Base-by-base conservation (phyloP, 2,329 filamentous ascomycete species). In the Trichoderma gracile region DNA sequence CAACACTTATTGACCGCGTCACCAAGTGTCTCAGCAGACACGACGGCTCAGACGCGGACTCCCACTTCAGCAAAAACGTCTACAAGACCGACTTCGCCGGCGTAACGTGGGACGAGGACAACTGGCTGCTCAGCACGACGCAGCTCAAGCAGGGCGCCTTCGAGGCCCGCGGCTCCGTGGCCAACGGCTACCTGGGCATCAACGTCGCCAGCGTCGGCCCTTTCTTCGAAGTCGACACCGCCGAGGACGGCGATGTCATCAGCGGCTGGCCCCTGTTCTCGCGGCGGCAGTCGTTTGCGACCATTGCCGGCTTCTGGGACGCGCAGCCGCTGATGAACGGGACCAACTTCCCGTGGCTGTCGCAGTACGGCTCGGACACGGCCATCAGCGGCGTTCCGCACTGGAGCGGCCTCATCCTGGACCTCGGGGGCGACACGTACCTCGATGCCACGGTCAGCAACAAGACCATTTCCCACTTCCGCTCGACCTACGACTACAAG, bases 341-440 rank as follows among this genome's bases (percentile, higher is more conserved):
- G 2, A 82, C 82, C 23, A 91, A 90, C 68, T 90, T 87, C 68
- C 81, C 81, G 0, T 91, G 89, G 88, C 73, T 92, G 49, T 81
- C 84, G 63, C 85, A 91, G 68, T 89, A 71, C 33, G 68, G 68
- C 6, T 65, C 84, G 64, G 89, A 92, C 70, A 89, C 85, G 69
- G 87, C 89, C 57, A 89, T 91, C 67, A 85, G 84, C 58, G 89
- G 89, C 25, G 82, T 92, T 17, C 89, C 89, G 7, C 89, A 91
- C 71, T 89, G 68, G 67, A 65, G 64, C 21, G 69, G 64, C 14
- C 65, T 71, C 15, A 53, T 87, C 42, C 78, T 90, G 19, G 81
- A 86, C 59, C 75, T 85, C 3, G 82, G 82, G 3, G 78, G 82
- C 63, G 79, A 79, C 25, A 76, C 78, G 9, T 80, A 84, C 54